Base-by-base conservation (phyloP, 2,329 filamentous ascomycete species). In the Colletotrichum brevisporum region DNA sequence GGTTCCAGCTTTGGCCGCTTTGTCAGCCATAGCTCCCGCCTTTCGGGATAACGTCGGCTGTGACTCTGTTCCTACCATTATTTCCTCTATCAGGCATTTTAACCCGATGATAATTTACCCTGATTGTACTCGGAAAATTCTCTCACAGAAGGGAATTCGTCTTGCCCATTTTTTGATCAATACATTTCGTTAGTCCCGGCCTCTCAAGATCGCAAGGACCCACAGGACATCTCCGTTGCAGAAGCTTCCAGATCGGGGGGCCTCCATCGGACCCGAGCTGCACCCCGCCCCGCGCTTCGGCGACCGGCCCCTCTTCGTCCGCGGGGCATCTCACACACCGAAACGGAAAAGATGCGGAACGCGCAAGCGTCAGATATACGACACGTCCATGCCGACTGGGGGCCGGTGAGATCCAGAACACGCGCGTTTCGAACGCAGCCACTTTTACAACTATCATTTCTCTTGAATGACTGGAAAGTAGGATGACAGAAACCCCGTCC, bases 181-280 rank as follows among this genome's bases (percentile, higher is more conserved):
- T 24, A 24, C 21, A 24, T 24, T 24, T 24, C 4, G 21, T 24
- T 24, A 24, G 21, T 24, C 31, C 8, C 9, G 4, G 10, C 10
- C 31, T 9, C 31, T 31, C 27, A 8, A 31, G 27, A 9, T 36
- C 31, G 31, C 21, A 10, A 36, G 31, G 31, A 10, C 8, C 31
- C 10, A 36, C 31, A 8, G 45, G 16, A 16, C 45, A 9, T 47
- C 45, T 10, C 5, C 18, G 15, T 47, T 24, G 21, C 21, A 24
- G 21, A 24, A 24, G 16, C 15, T 47, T 36, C 31, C 31, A 36
- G 8, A 36, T 6, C 31, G 31, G 31, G 8, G 8, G 26, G 13
- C 39, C 61, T 43, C 50, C 24, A 21, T 55, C 54, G 61, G 55
- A 50, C 31, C 61, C 62, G 43, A 60, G 61, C 31, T 50, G 24